Evolutionary conservation across 106 monocot species (phyloP).

Genomic region (Acanthochlamys bracteata): DNA sequence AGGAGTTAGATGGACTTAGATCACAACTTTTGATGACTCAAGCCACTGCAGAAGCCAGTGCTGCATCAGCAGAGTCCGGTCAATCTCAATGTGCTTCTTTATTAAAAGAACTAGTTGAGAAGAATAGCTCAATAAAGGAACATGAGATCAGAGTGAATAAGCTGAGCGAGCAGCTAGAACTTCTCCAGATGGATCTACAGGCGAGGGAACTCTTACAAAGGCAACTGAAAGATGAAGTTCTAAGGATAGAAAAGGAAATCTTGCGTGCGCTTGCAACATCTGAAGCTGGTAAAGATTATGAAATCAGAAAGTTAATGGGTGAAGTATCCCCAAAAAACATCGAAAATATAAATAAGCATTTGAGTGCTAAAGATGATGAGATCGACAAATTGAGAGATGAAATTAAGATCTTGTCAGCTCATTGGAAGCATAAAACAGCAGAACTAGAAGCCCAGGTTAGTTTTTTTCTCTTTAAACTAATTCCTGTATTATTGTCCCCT

Average conservation of each 20-base stretch:
- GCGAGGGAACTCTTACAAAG: conserved; percentile 65
- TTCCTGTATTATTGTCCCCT: not conserved
- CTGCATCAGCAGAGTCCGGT: conserved; percentile 62
- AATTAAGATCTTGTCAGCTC: conserved; percentile 66
- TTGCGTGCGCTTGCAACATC: conserved; percentile 47
- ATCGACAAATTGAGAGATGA: conserved; percentile 77
- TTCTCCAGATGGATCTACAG: conserved; percentile 71
- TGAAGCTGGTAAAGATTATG: conserved; percentile 41
- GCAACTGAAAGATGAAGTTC: conserved; percentile 73
- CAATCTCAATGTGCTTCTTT: conserved; percentile 55
- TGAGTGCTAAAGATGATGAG: conserved; percentile 68
- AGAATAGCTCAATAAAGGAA: conserved; percentile 49
- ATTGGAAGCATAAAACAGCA: conserved; percentile 81
- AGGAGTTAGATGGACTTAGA: conserved; percentile 65
- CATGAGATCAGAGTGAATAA: conserved; percentile 57
- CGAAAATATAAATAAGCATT: conserved; percentile 51
- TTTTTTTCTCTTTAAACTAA: not conserved
- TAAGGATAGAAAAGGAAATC: conserved; percentile 69
- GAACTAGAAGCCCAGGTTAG: conserved; percentile 72
- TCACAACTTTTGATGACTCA: conserved; percentile 56
- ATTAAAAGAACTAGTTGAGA: conserved; percentile 70
- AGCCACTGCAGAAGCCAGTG: conserved; percentile 77
- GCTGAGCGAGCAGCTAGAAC: conserved; percentile 59
- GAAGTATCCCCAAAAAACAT: conserved; percentile 67
- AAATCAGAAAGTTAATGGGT: conserved; percentile 45